phyloP scores from a whole-genome alignment of 805 yeast species.

The Metschnikowia aberdeeniae region DNA sequence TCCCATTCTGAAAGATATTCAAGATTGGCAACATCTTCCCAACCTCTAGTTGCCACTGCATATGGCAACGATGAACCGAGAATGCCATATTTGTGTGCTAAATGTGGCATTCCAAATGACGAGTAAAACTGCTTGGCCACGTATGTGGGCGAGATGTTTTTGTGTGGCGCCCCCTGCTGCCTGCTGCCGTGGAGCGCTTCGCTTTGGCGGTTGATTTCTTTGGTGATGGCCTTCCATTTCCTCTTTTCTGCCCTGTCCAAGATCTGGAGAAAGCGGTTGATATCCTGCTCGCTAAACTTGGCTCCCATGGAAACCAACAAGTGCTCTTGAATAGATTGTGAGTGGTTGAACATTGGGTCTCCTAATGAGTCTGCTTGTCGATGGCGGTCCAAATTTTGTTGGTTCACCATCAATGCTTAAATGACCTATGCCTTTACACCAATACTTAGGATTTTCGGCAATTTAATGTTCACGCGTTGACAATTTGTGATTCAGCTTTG shows the following conservation, averaged over 20 bases:
- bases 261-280: conserved; percentile 43
- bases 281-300: conserved; percentile 42
- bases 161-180: conserved; percentile 14
- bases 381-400: too few species aligned
- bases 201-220: conserved; percentile 18
- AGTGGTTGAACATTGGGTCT: neutral
- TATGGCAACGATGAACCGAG: conserved; percentile 54
- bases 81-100: conserved; percentile 35
- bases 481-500: too few species aligned
- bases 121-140: conserved; percentile 53
- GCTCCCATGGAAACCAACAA: neutral
- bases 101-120: conserved; percentile 52
- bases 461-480: too few species aligned
- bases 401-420: too few species aligned
- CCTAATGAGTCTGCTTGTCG: neutral
- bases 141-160: conserved; percentile 48
- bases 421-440: too few species aligned
- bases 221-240: conserved; percentile 58
- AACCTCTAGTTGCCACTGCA: conserved; percentile 42
- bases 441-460: too few species aligned
- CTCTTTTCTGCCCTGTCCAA: conserved; percentile 51
- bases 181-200: conserved; percentile 3
- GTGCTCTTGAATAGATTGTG: neutral
- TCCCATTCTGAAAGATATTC: neutral
- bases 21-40: conserved; percentile 28